Evolutionary conservation across 768 basidiomycete species (phyloP).

Genomic region (Podaxis sp.): DNA sequence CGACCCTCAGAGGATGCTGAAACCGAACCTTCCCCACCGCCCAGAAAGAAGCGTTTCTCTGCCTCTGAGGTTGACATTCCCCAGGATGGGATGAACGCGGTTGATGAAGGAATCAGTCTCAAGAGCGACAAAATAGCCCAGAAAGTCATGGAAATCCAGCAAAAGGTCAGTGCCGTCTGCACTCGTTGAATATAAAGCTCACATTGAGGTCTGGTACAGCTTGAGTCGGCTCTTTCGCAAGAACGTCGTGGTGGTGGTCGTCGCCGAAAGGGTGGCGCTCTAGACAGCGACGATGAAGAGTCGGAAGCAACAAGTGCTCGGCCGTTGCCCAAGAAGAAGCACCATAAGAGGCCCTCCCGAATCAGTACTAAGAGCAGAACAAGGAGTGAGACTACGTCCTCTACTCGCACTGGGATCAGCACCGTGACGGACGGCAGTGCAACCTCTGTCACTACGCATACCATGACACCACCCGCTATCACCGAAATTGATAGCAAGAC

Average conservation of each 20-base stretch:
- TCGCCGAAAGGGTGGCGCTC: constrained; percentile 2
- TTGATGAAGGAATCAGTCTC: constrained; percentile 81
- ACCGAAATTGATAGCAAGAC: constrained; percentile 39
- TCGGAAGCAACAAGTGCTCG: constrained; percentile 42
- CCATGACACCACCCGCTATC: constrained; percentile 17
- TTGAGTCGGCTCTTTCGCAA: constrained; percentile 71
- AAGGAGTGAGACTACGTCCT: constrained; percentile 66
- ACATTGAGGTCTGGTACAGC: constrained; percentile 36
- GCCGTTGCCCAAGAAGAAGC: constrained; percentile 33
- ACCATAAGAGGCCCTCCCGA: constrained; percentile 24
- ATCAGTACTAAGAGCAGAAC: constrained; percentile 41
- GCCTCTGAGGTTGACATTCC: constrained; percentile 60
- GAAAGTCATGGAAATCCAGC: constrained; percentile 87
- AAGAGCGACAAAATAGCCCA: constrained; percentile 87
- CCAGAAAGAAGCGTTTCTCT: constrained; percentile 78
- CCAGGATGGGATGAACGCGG: constrained; percentile 83
- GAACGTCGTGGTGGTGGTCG: constrained; percentile 47
- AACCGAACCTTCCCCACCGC: constrained; percentile 36
- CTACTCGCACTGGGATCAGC: constrained; percentile 45
- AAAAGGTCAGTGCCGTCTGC: constrained; percentile 62
- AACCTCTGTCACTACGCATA: constrained; percentile 16
- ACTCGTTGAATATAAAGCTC: constrained; percentile 13
- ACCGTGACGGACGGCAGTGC: constrained; percentile 24
- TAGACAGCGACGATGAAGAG: constrained; percentile 58
- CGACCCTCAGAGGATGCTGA: constrained; percentile 46